phyloP scores from a whole-genome alignment of 768 basidiomycete species.

The Rhodocollybia butyracea region DNA sequence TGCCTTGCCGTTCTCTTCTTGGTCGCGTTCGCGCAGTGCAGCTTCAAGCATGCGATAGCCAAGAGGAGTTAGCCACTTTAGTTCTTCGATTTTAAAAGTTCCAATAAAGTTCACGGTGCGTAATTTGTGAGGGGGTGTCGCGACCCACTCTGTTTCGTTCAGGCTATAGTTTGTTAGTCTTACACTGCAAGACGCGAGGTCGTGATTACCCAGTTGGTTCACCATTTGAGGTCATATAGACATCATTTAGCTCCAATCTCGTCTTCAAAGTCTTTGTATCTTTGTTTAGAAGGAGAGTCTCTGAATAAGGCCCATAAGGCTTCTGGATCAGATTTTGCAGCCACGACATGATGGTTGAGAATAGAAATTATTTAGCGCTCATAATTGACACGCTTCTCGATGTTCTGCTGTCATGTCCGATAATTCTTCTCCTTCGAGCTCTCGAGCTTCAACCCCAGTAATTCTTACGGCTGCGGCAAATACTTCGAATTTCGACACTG shows the following conservation, averaged over 20 bases:
- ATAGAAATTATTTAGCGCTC: not conserved
- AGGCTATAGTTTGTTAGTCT: not conserved
- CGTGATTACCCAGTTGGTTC: conserved; percentile 1
- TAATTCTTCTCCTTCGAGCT: not conserved
- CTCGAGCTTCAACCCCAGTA: conserved; percentile 5
- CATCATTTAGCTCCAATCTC: not conserved
- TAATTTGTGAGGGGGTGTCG: not conserved
- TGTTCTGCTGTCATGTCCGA: conserved; percentile 7
- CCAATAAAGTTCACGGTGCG: not conserved
- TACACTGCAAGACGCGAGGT: not conserved
- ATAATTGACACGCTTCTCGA: conserved; percentile 1
- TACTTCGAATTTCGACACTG: not conserved
- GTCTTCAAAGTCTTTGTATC: not conserved
- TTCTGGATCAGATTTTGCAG: not conserved
- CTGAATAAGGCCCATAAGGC: conserved; percentile 7
- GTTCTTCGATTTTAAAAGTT: not conserved
- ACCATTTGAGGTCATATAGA: not conserved
- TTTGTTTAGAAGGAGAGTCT: not conserved
- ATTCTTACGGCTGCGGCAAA: conserved; percentile 7
- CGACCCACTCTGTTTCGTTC: conserved; percentile 4
- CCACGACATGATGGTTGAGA: not conserved
- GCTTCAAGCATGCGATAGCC: conserved; percentile 2
- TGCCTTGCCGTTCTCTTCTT: not conserved
- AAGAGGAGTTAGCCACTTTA: not conserved
- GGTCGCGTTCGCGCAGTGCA: conserved; percentile 8